phyloP scores from a whole-genome alignment of 148 eudicot species.

The Rhododendron vialii region DNA sequence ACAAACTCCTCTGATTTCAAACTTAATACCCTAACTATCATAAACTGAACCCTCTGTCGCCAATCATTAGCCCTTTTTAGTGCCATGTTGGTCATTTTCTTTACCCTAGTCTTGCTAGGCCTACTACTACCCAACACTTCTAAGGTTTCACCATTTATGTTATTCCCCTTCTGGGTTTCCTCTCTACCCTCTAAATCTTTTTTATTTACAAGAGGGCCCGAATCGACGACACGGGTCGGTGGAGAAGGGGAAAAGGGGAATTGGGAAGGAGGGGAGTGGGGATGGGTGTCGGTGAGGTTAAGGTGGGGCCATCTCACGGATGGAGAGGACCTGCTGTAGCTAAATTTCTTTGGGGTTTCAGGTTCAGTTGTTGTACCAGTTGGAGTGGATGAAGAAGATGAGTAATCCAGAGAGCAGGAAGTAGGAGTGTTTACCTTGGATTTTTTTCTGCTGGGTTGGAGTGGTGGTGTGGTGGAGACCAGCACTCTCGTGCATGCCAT shows the following conservation, averaged over 20 bases:
- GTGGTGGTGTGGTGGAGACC: conserved; percentile 33
- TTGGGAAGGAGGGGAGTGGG: conserved; percentile 31
- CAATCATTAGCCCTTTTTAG: conserved; percentile 88
- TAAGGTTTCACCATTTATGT: conserved; percentile 38
- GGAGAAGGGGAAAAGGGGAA: conserved; percentile 23
- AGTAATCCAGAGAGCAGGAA: conserved; percentile 32
- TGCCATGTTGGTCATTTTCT: conserved; percentile 83
- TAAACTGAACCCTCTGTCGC: conserved; percentile 73
- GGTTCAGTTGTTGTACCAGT: conserved; percentile 21
- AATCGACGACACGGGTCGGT: conserved; percentile 16
- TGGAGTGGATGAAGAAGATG: conserved; percentile 10
- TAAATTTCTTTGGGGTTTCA: conserved; percentile 46
- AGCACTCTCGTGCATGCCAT: conserved; percentile 45
- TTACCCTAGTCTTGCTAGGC: conserved; percentile 58
- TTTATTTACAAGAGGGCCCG: conserved; percentile 6
- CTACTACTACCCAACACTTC: conserved; percentile 43
- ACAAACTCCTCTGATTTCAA: conserved; percentile 71
- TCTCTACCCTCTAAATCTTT: conserved; percentile 20
- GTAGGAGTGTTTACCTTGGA: conserved; percentile 37
- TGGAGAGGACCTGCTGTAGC: conserved; percentile 76
- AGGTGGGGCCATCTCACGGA: conserved; percentile 88
- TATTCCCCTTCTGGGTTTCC: conserved; percentile 12
- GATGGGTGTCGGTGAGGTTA: conserved; percentile 38
- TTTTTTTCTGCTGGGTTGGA: conserved; percentile 26
- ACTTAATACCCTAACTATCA: conserved; percentile 66